Conservation (phyloP, 2,329 filamentous ascomycete genomes). For the Raffaelea albimanens region DNA sequence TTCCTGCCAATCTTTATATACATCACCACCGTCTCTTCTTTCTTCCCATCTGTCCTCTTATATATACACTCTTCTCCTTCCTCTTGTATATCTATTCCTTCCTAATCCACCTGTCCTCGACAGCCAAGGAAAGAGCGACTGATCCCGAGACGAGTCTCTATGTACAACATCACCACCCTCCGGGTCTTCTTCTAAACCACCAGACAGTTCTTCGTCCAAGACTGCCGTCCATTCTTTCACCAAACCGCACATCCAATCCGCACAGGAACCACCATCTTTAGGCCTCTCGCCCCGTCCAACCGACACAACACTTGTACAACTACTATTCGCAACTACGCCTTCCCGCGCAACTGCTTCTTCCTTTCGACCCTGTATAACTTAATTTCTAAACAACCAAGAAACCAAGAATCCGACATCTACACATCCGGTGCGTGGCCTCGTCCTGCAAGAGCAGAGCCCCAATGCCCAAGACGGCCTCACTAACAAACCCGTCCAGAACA, state of each 20-base stretch:
- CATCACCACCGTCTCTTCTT: conserved; percentile 7
- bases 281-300: conserved; percentile 20
- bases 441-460: too few relatives aligned
- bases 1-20: conserved; percentile 34
- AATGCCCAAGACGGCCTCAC: too few relatives aligned
- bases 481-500: conserved; percentile 19
- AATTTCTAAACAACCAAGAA: conserved; percentile 19
- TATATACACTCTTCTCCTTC: conserved; percentile 3
- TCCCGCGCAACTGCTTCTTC: conserved; percentile 7
- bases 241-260: conserved; percentile 16
- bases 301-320: conserved; percentile 17
- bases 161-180: conserved; percentile 21
- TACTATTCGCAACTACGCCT: not conserved
- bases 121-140: conserved; percentile 6
- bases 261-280: conserved; percentile 26
- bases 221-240: conserved; percentile 37
- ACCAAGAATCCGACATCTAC: too few relatives aligned
- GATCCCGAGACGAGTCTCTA: conserved; percentile 19
- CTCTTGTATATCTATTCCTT: conserved; percentile 2
- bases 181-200: conserved; percentile 17
- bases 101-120: conserved; percentile 5
- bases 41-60: conserved; percentile 9
- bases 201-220: conserved; percentile 23
- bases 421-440: too few relatives aligned
- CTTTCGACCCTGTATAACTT: conserved; percentile 14